Base-by-base conservation (phyloP, 2,329 filamentous ascomycete species). In the Fusarium nodosum region DNA sequence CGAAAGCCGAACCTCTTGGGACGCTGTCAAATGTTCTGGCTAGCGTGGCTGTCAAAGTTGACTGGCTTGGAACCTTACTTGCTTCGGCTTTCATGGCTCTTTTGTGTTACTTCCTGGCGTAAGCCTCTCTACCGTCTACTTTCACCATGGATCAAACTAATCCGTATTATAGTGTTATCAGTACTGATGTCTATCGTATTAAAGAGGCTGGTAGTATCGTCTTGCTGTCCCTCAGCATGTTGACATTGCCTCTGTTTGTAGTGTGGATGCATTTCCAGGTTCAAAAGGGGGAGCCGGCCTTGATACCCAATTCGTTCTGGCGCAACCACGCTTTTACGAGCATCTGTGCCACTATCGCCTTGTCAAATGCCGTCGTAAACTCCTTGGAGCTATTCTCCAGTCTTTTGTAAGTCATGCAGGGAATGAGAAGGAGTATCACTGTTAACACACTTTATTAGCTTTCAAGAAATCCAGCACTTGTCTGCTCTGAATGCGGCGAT, bases 241-340 rank as follows among this genome's bases (percentile, higher is more conserved):
- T 79, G 4, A 68, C 82, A 3, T 74, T 88, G 4, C 83, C 83
- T 0, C 71, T 77, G 0, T 90, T 90, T 72, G 77, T 85, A 44
- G 72, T 78, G 12, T 90, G 88, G 88, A 82, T 88, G 48, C 79
- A 81, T 13, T 78, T 79, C 5, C 85, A 85, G 50, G 83, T 85
- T 48, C 78, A 76, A 13, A 71, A 75, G 0, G 79, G 80, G 12
- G 79, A 79, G 4, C 84, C 87, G 15, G 87, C 87, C 1, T 74
- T 91, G 10, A 89, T 91, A 24, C 88, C 88, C 0, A 90, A 90
- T 73, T 84, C 82, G 0, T 77, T 91, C 0, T 91, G 88, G 88
- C 81, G 78, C n/a, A 89, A 87, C 45, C 74, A 76, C 0, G 76
- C 84, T 4, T 91, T 90, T 69, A 83, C 85, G 0, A 82, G 78